These are phyloP conservation scores for Suhomyces sp. DNA, from an alignment of 805 yeast species.

Conservation along the genomic window DNA sequence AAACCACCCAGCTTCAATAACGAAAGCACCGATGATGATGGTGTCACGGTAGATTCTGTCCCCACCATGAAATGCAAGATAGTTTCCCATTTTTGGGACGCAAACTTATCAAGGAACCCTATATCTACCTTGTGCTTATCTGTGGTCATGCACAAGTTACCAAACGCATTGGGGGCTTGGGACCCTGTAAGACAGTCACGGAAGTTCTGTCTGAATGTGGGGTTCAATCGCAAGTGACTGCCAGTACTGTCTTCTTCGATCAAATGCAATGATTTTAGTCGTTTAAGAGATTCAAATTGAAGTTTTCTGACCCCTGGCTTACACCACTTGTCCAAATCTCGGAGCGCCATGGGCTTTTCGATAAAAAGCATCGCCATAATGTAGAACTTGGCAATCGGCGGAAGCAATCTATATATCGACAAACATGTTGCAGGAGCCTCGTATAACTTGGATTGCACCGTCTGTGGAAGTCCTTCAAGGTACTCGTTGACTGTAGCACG, in stretches of 20 bases:
- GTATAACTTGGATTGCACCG: slow-evolving; percentile 79
- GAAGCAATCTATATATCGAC: slow-evolving; percentile 86
- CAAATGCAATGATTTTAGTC: slow-evolving; percentile 72
- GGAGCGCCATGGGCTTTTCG: slow-evolving; percentile 65
- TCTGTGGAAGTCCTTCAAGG: slow-evolving; percentile 83
- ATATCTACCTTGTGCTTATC: slow-evolving; percentile 58
- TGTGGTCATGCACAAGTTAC: slow-evolving; percentile 57
- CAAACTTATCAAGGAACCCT: slow-evolving; percentile 73
- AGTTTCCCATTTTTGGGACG: slow-evolving; percentile 88
- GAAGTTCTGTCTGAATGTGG: slow-evolving; percentile 71
- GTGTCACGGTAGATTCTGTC: slow-evolving; percentile 64
- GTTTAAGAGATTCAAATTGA: slow-evolving; percentile 75
- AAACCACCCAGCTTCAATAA: slow-evolving; percentile 77
- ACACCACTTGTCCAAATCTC: slow-evolving; percentile 75
- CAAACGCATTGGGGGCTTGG: slow-evolving; percentile 64
- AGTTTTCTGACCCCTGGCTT: slow-evolving; percentile 53
- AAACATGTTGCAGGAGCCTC: slow-evolving; percentile 87
- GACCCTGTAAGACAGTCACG: slow-evolving; percentile 85
- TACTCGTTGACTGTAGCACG: slow-evolving; percentile 81
- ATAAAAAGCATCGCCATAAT: slow-evolving; percentile 84
- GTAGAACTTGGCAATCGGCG: slow-evolving; percentile 84
- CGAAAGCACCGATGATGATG: slow-evolving; percentile 78
- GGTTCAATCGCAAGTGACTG: slow-evolving; percentile 55
- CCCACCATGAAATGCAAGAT: slow-evolving; percentile 98
- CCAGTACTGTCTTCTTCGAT: slow-evolving; percentile 57